Evolutionary conservation across 768 basidiomycete species (phyloP).

Genomic region (Amanita rimosa): DNA sequence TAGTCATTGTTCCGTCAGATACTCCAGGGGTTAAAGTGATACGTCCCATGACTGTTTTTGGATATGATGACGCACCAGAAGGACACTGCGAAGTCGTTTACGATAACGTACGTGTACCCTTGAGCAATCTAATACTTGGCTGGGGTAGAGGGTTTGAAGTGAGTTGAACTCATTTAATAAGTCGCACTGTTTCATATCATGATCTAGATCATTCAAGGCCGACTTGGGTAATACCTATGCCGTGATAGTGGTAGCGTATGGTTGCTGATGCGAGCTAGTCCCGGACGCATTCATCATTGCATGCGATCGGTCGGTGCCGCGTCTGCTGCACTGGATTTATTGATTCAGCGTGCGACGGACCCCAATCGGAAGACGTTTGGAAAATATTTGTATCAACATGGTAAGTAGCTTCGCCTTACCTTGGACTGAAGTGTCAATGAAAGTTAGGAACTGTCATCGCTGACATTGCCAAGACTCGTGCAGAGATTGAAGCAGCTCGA

Average conservation of each 20-base stretch:
- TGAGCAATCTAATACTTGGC: constrained; percentile 74
- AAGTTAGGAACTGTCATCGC: constrained; percentile 70
- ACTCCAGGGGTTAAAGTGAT: constrained; percentile 80
- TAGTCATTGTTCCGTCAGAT: constrained; percentile 89
- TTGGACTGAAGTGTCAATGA: neutral
- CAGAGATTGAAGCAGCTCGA: constrained; percentile 84
- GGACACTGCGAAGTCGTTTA: constrained; percentile 96
- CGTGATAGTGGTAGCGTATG: neutral
- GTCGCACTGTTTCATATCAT: neutral
- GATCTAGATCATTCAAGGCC: constrained; percentile 79
- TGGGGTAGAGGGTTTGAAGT: constrained; percentile 96
- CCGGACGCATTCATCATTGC: constrained; percentile 94
- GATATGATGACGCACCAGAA: constrained; percentile 92
- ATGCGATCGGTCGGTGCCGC: constrained; percentile 96
- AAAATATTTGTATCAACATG: constrained; percentile 85
- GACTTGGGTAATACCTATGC: constrained; percentile 57
- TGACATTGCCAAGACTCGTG: constrained; percentile 85
- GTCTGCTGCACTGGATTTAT: constrained; percentile 70
- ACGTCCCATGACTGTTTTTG: constrained; percentile 90
- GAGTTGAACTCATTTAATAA: constrained; percentile 1
- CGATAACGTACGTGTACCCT: constrained; percentile 84
- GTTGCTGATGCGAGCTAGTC: constrained; percentile 29
- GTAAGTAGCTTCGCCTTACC: constrained; percentile 24
- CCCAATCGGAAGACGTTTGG: constrained; percentile 88
- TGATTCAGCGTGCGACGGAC: constrained; percentile 91